These are phyloP conservation scores for Iris macrosiphon DNA, from an alignment of 106 monocot genomes.

Conservation along the genomic window DNA sequence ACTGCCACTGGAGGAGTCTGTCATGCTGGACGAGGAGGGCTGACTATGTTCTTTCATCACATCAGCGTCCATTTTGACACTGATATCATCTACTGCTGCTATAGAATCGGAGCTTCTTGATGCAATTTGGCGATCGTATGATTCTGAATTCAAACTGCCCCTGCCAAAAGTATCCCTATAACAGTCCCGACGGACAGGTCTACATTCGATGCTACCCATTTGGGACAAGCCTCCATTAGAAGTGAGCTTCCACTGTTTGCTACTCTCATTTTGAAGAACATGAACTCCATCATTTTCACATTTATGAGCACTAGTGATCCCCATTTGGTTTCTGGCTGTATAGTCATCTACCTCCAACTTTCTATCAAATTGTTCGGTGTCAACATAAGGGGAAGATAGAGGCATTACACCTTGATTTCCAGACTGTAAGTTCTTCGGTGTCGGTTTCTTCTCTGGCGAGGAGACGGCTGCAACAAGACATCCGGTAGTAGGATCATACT, in stretches of 20 bases:
- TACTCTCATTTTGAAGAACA: neutral
- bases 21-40: conserved; percentile 56
- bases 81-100: conserved; percentile 13
- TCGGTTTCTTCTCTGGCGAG: conserved; percentile 22
- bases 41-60: conserved; percentile 25
- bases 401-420: neutral
- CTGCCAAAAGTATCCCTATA: neutral
- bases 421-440: neutral
- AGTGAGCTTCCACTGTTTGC: neutral
- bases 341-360: conserved; percentile 24
- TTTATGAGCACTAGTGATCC: neutral
- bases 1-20: conserved; percentile 69
- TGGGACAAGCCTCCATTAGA: neutral
- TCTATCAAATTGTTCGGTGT: conserved; percentile 3
- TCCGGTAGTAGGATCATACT: conserved; percentile 73
- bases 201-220: neutral
- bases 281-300: conserved; percentile 1
- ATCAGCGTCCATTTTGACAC: conserved; percentile 3
- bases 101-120: conserved; percentile 11
- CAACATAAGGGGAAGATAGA: conserved; percentile 8
- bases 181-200: neutral
- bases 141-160: neutral
- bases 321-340: neutral
- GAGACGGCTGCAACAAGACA: conserved; percentile 61
- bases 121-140: conserved; percentile 1